Evolutionary conservation across 371 early-diverging fungal species (phyloP), one percentile per base, ranked within the genome.

Genomic region (Rhizopus microsporus): DNA sequence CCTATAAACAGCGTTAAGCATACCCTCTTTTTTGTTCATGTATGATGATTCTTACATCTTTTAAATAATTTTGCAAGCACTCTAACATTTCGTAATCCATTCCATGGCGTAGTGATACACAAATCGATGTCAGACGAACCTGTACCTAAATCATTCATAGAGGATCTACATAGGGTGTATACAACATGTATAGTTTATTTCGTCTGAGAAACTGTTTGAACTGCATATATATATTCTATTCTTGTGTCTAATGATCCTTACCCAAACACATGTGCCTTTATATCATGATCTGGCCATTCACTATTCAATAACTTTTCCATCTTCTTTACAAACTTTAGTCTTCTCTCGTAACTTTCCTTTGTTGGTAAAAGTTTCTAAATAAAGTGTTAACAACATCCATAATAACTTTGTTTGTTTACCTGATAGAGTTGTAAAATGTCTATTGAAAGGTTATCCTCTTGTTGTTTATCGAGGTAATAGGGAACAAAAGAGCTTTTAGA

Each of bases 261-360:
- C 71, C 88, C 88, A 71, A 88, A 88, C 42, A 88, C 68, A 61
- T 86, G 80, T 4, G 81, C 80, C 47, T 80, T 77, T 29, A 88
- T 75, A 51, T 84, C 77, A 40, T 69, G 72, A 45, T 64, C 71
- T 6, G 83, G 85, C 75, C 80, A 88, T 71, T 87, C 88, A 7
- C 49, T 59, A 45, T 77, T 76, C 59, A 88, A 61, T 5, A 88
- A 57, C 5, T 59, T 59, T 35, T 84, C 77, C 47, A 88, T 77
- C 64, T 83, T 84, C 3, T 68, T 60, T 6, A 86, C 77, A 63
- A 86, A 80, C 23, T 67, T 56, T 32, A 66, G 67, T 48, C 86
- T 80, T 32, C 72, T 62, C 45, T 81, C 77, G 52, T 78, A 66
- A 59, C 87, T 84, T 46, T 86, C 86, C 10, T 79, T 70, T 10